A percentile compares a stretch with the other conserved stretches of the same genome.
phyloP scores from a whole-genome alignment of 2,329 filamentous ascomycete species.

The Pyricularia grisea region DNA sequence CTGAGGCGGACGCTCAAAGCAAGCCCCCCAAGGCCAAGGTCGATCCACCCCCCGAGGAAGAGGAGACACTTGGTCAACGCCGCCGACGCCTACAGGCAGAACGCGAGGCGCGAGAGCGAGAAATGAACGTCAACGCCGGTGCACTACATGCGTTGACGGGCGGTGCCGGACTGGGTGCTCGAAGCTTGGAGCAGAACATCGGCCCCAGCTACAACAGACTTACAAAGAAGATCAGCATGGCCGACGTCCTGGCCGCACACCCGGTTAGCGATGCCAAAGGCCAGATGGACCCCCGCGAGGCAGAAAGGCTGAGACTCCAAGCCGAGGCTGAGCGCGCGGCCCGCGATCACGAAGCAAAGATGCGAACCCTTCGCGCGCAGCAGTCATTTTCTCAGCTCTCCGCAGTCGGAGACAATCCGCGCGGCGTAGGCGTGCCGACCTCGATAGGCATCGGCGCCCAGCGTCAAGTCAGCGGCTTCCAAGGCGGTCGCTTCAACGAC shows the following conservation, averaged over 20 bases:
- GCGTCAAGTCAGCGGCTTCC: constrained; percentile 27
- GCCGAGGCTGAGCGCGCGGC: constrained; percentile 30
- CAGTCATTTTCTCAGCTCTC: constrained; percentile 28
- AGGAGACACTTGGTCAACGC: constrained; percentile 73
- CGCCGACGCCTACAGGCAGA: constrained; percentile 64
- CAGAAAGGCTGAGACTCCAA: constrained; percentile 29
- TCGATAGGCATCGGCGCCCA: neutral
- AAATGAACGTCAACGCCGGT: constrained; percentile 27
- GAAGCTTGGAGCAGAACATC: constrained; percentile 13
- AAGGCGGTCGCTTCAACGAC: constrained; percentile 45
- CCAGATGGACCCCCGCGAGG: constrained; percentile 26
- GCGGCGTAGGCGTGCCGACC: constrained; percentile 18
- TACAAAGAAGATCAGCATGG: constrained; percentile 42
- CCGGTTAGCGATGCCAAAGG: constrained; percentile 24
- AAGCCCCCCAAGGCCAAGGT: constrained; percentile 19
- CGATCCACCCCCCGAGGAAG: constrained; percentile 30
- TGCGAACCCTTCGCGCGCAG: constrained; percentile 37
- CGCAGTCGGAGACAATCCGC: constrained; percentile 16
- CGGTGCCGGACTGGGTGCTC: constrained; percentile 11
- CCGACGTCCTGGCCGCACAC: constrained; percentile 43
- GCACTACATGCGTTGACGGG: constrained; percentile 5
- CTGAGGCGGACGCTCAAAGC: constrained; percentile 12
- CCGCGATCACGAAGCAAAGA: constrained; percentile 34
- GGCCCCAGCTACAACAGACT: constrained; percentile 18
- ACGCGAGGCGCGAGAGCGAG: constrained; percentile 51